A percentile compares a stretch with the other conserved stretches of the same genome.
These are phyloP conservation scores for Blepharisma japonicum DNA, from an alignment of 73 alveolate genomes.

Conservation along the genomic window DNA sequence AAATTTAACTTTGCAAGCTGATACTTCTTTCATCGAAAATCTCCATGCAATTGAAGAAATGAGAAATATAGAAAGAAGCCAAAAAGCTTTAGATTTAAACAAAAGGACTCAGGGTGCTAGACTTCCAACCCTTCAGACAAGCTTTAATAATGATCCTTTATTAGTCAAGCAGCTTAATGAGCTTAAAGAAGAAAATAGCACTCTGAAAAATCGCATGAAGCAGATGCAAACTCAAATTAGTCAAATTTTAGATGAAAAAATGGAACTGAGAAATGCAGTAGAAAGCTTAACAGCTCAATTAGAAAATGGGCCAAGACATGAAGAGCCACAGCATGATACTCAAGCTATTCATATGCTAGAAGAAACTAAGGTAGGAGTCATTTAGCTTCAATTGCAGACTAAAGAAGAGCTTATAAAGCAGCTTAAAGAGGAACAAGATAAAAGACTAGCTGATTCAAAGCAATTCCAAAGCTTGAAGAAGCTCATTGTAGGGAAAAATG, in stretches of 20 bases:
- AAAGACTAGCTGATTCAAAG: constrained; percentile 23
- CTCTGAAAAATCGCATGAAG: not conserved
- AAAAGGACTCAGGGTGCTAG: constrained; percentile 21
- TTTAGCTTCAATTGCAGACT: constrained; percentile 21
- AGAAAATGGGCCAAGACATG: not conserved
- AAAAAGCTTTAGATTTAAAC: not conserved
- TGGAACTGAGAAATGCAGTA: not conserved
- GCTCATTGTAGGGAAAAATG: not conserved
- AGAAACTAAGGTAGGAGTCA: constrained; percentile 7
- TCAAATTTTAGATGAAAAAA: not conserved
- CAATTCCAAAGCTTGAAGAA: constrained; percentile 27
- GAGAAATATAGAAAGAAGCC: not conserved
- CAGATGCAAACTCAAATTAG: not conserved
- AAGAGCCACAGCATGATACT: not conserved
- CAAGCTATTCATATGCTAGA: constrained; percentile 13
- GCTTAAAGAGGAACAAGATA: constrained; percentile 12
- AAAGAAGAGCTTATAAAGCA: constrained; percentile 23
- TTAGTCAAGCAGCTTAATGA: not conserved
- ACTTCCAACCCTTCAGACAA: constrained; percentile 12
- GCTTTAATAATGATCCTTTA: not conserved
- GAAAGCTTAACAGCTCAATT: no score
- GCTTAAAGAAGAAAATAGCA: not conserved
- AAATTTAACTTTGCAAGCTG: not conserved
- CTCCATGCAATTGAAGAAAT: constrained; percentile 16
- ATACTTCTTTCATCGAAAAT: constrained; percentile 13